Base-by-base conservation (phyloP, 345 rosid genomes). In the Hibiscus tridactylites region DNA sequence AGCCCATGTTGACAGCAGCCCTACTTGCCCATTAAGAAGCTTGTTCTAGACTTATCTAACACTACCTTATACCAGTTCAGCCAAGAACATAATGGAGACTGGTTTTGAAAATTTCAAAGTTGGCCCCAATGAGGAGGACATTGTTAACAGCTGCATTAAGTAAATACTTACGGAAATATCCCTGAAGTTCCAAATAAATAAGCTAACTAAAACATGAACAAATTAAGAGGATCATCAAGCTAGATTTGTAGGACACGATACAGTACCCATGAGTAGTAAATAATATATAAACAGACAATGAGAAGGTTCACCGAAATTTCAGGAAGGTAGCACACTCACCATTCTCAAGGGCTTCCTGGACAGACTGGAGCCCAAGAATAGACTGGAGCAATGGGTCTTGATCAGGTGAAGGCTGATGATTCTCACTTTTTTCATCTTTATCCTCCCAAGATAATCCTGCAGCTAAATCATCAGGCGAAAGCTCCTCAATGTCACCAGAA, bases 331-430 rank as follows among this genome's bases (percentile, higher is more conserved):
- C 12, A 7, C 19, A 46, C 70, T 1, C 65, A 61, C 65, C 65
- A 61, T 76, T 88, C 75, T 83, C 77, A 6, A 92, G 88, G 60
- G 82, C 91, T 79, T 88, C 89, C 77, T 92, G 92, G 68, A 84
- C 83, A 50, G 84, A 74, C 19, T 83, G 88, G 74, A 88, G 91
- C 13, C 83, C 65, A 21, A 73, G 71, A 70, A 89, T 63, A 39
- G 88, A 89, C 61, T 81, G 83, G 11, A 70, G 74, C 49, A 90
- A 83, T 39, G 88, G 87, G 81, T 92, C 97, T 49, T n/a, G 52
- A 44, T 81, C 78, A 62, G 73, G 70, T 35, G 87, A 73, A 42
- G 81, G 76, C 49, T 35, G 76, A 52, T 75, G 76, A 74, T 81
- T 78, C 73, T 79, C 85, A 68, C 44, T 76, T 60, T 83, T 86